Percentiles rank a stretch among this genome's conserved stretches.
Evolutionary conservation across 139 green algal species (phyloP).

Genomic region (Chlamydomonas sp.): DNA sequence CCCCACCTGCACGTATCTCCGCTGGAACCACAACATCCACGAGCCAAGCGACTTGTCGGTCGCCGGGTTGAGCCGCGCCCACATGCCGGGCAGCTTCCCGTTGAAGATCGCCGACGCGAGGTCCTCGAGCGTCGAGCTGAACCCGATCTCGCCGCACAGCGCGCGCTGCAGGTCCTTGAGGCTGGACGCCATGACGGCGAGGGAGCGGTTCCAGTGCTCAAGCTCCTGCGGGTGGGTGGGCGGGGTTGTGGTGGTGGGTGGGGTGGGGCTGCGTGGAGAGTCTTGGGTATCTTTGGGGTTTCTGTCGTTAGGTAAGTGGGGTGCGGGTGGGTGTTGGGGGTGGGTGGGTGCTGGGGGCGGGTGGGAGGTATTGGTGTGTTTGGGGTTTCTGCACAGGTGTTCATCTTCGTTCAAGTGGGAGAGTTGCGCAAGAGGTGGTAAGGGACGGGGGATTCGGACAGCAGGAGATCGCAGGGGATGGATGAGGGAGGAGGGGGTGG

Average conservation of each 20-base stretch:
- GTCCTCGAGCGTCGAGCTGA: conserved; percentile 64
- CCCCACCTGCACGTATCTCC: too few relatives aligned
- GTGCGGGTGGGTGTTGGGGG: background rate
- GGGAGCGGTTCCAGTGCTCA: conserved; percentile 66
- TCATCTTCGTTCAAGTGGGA: too few relatives aligned
- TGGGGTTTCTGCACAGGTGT: too few relatives aligned
- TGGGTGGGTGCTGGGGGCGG: background rate
- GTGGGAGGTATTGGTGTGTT: too few relatives aligned
- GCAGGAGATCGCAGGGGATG: too few relatives aligned
- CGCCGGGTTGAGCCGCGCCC: conserved; percentile 58
- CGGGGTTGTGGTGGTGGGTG: background rate
- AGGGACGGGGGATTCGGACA: too few relatives aligned
- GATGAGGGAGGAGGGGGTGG: too few relatives aligned
- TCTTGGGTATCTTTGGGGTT: too few relatives aligned
- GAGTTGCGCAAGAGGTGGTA: too few relatives aligned
- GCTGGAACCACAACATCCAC: conserved; percentile 79
- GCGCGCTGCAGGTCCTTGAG: conserved; percentile 69
- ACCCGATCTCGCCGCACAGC: conserved; percentile 75
- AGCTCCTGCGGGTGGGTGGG: conserved; percentile 63
- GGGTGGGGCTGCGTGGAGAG: too few relatives aligned
- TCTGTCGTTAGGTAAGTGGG: background rate
- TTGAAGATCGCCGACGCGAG: conserved; percentile 64
- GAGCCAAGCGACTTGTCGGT: conserved; percentile 71
- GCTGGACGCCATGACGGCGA: conserved; percentile 52
- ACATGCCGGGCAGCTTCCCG: conserved; percentile 67